phyloP scores from a whole-genome alignment of 2,329 filamentous ascomycete genomes.

The Aspergillus aculeatinus region DNA sequence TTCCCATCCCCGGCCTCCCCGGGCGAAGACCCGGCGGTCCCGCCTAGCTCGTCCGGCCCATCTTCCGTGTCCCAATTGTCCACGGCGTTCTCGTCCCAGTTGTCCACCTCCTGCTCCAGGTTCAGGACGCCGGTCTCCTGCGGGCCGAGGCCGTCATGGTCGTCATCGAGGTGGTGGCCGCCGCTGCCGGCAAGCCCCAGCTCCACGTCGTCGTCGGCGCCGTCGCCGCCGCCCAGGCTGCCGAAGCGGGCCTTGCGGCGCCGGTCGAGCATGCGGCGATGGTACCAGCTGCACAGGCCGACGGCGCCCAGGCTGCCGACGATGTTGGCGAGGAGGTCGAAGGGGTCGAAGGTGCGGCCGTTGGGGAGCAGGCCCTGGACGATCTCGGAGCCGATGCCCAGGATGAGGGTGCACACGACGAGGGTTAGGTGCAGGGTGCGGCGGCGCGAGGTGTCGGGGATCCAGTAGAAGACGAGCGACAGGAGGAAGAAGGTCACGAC shows the following conservation, averaged over 20 bases:
- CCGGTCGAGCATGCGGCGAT: constrained; percentile 90
- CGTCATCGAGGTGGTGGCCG: constrained; percentile 45
- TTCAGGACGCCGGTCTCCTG: constrained; percentile 67
- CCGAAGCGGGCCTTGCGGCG: constrained; percentile 74
- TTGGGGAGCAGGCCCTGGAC: constrained; percentile 67
- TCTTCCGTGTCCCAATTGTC: constrained; percentile 65
- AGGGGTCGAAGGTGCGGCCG: constrained; percentile 70
- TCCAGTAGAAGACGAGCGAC: constrained; percentile 89
- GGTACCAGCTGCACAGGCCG: constrained; percentile 82
- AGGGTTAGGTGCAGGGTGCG: constrained; percentile 82
- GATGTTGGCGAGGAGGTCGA: constrained; percentile 85
- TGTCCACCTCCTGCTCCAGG: constrained; percentile 81
- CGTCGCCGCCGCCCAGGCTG: constrained; percentile 56
- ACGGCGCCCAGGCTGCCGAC: constrained; percentile 72
- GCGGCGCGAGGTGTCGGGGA: constrained; percentile 84
- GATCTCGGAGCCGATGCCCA: constrained; percentile 58
- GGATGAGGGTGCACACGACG: constrained; percentile 68
- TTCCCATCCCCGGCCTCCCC: constrained; percentile 27
- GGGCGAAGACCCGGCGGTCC: constrained; percentile 11
- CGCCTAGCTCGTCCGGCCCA: constrained; percentile 18
- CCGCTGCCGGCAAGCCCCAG: constrained; percentile 53
- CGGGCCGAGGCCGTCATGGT: constrained; percentile 37
- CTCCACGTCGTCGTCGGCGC: constrained; percentile 63
- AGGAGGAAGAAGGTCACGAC: constrained; percentile 85
- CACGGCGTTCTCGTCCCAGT: constrained; percentile 85